These are phyloP conservation scores for Penicillium freii DNA, from an alignment of 2,329 filamentous ascomycete species.

Conservation along the genomic window DNA sequence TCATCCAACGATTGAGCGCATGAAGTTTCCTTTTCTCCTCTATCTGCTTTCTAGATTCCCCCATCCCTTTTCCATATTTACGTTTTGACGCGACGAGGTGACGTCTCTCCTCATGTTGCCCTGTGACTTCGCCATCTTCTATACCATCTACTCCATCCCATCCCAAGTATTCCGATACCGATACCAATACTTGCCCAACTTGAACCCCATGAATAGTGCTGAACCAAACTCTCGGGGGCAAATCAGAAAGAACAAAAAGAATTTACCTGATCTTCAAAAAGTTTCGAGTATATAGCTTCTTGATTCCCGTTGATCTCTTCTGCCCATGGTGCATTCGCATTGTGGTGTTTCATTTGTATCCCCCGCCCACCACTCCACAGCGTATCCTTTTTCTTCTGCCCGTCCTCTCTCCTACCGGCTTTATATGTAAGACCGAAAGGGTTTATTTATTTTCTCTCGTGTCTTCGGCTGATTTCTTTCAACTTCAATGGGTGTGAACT, in stretches of 20 bases:
- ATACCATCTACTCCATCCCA: slow-evolving; percentile 17
- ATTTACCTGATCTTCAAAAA: slow-evolving; percentile 1
- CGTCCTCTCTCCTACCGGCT: not conserved
- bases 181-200: slow-evolving; percentile 8
- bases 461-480: not conserved
- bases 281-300: slow-evolving; percentile 11
- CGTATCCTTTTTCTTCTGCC: not conserved
- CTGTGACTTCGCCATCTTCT: slow-evolving; percentile 15
- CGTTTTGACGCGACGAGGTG: slow-evolving; percentile 24
- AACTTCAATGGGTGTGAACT: not conserved
- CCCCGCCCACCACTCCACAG: not conserved
- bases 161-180: slow-evolving; percentile 6
- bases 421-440: not conserved
- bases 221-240: slow-evolving; percentile 8
- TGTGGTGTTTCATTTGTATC: slow-evolving; percentile 12
- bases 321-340: slow-evolving; percentile 14
- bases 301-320: not conserved
- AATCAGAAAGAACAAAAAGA: slow-evolving; percentile 8
- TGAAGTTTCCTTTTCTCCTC: slow-evolving; percentile 30
- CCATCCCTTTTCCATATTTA: slow-evolving; percentile 23
- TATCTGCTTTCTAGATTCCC: slow-evolving; percentile 28
- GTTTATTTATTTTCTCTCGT: not conserved
- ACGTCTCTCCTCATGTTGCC: slow-evolving; percentile 16
- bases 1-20: slow-evolving; percentile 48
- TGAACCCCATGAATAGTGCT: slow-evolving; percentile 8